These are phyloP conservation scores for Trametes sanguinea DNA, from an alignment of 768 basidiomycete species.

Conservation along the genomic window DNA sequence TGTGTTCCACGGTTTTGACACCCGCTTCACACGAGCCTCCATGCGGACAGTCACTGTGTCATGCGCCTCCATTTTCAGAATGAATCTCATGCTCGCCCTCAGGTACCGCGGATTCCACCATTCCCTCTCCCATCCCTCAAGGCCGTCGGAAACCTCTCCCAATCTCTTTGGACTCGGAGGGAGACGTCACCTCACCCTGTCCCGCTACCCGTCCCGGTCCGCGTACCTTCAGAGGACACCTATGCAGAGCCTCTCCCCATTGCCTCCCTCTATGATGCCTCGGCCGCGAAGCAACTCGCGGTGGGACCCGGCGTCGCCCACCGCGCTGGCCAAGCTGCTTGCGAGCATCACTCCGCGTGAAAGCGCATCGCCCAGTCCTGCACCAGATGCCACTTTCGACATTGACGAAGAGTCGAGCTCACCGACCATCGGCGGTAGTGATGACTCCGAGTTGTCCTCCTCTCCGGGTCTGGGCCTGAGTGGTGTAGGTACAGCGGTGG, in stretches of 20 bases:
- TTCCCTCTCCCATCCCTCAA: constrained; percentile 50
- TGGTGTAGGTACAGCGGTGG: neutral
- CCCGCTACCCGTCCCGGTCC: constrained; percentile 28
- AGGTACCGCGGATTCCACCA: constrained; percentile 75
- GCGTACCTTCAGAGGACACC: constrained; percentile 16
- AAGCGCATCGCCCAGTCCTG: constrained; percentile 23
- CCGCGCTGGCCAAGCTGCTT: constrained; percentile 30
- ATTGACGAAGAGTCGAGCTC: constrained; percentile 15
- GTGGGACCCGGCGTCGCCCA: constrained; percentile 36
- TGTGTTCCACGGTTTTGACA: neutral
- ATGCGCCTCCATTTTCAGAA: neutral
- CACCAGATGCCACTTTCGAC: constrained; percentile 13
- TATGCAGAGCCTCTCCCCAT: constrained; percentile 29
- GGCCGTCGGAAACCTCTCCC: constrained; percentile 32
- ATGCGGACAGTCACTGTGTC: neutral
- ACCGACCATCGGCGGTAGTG: constrained; percentile 22
- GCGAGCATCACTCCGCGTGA: constrained; percentile 31
- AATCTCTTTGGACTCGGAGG: constrained; percentile 19
- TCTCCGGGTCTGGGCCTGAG: constrained; percentile 15
- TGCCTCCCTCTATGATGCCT: constrained; percentile 18
- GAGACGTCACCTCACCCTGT: constrained; percentile 27
- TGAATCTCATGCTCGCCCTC: constrained; percentile 5
- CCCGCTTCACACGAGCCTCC: neutral
- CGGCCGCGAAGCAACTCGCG: constrained; percentile 22
- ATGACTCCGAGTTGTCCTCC: constrained; percentile 19